Evolutionary conservation across 148 eudicot species (phyloP).

Genomic region (Rhododendron kiyosumense): DNA sequence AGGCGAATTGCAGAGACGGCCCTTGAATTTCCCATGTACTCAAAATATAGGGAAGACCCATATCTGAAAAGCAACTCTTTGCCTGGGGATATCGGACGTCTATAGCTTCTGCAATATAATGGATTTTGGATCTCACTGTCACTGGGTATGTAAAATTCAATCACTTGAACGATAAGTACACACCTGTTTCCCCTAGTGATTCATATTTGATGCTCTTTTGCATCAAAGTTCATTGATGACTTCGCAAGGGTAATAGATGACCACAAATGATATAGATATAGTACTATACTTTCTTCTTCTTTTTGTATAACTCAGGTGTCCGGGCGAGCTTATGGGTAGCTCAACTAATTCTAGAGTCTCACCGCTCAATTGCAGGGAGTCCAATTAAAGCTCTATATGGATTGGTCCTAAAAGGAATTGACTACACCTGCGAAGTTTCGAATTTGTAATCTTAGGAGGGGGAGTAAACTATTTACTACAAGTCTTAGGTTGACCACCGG

Average conservation of each 20-base stretch:
- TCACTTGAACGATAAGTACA: background rate
- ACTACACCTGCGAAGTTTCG: too few species aligned
- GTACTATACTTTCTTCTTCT: too few species aligned
- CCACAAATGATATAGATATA: background rate
- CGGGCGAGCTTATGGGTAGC: too few species aligned
- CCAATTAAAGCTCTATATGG: too few species aligned
- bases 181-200: background rate
- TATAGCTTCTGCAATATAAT: background rate
- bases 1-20: conserved; percentile 59
- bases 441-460: too few species aligned
- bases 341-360: too few species aligned
- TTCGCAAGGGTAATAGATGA: background rate
- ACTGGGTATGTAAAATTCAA: background rate
- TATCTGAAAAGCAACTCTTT: conserved; percentile 30
- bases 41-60: conserved; percentile 49
- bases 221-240: background rate
- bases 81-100: conserved; percentile 14
- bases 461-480: too few species aligned
- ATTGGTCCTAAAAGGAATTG: too few species aligned
- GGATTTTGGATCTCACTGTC: background rate
- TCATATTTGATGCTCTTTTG: background rate
- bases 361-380: too few species aligned
- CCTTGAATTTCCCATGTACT: conserved; percentile 73
- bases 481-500: too few species aligned
- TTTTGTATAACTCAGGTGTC: too few species aligned